A percentile compares a stretch with the other conserved stretches of the same genome.
phyloP scores from a whole-genome alignment of 1,284 basidiomycete genomes.

The Trametes polyzona region DNA sequence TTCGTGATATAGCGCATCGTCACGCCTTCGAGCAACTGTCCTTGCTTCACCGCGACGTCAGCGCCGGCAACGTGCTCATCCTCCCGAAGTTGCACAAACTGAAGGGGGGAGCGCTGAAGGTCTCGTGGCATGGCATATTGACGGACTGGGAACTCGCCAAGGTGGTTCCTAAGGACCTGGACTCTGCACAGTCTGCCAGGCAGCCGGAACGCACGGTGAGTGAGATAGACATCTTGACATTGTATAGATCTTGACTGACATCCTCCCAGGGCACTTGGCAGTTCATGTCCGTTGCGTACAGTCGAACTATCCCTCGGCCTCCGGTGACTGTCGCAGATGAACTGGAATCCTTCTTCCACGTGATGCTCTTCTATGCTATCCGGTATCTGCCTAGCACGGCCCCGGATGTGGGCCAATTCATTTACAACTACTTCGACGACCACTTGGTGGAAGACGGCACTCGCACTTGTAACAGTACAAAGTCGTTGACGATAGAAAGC shows the following conservation, averaged over 20 bases:
- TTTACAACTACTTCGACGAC: too few species aligned
- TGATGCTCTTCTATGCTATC: constrained; percentile 5
- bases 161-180: neutral
- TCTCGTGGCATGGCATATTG: constrained; percentile 7
- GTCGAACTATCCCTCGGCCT: neutral
- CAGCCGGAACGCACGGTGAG: constrained; percentile 8
- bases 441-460: too few species aligned
- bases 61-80: constrained; percentile 11
- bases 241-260: neutral
- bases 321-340: constrained; percentile 10
- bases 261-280: constrained; percentile 11
- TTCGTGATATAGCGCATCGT: neutral
- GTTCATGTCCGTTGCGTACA: constrained; percentile 8
- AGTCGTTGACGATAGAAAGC: too few species aligned
- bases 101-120: too few species aligned
- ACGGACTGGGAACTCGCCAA: constrained; percentile 18
- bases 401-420: too few species aligned
- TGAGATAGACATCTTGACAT: neutral
- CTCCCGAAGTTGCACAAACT: neutral
- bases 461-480: too few species aligned
- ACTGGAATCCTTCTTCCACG: constrained; percentile 18
- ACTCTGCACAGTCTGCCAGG: neutral
- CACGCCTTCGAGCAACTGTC: neutral
- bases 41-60: constrained; percentile 18
- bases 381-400: too few species aligned